A percentile compares a stretch with the other conserved stretches of the same genome.
Conservation (phyloP, 345 rosid species). For the Sonneratia alba region DNA sequence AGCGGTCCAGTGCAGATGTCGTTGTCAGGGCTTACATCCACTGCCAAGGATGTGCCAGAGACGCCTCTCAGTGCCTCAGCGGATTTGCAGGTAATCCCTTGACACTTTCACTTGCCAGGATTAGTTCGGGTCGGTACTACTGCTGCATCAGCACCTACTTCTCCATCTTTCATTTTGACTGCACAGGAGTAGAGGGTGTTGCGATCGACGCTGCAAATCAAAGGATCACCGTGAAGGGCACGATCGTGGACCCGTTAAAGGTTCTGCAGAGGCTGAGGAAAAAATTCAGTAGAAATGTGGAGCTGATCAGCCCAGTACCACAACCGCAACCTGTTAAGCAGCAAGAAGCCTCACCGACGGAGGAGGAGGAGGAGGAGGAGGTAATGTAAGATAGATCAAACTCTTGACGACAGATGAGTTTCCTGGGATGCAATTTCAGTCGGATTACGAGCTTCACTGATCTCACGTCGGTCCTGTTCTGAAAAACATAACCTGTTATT, state of each 20-base stretch:
- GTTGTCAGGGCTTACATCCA: background rate
- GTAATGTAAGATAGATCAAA: background rate
- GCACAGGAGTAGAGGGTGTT: constrained; percentile 4
- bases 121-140: background rate
- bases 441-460: background rate
- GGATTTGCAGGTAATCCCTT: background rate
- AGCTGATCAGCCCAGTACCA: constrained; percentile 44
- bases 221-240: constrained; percentile 36
- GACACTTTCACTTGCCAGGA: background rate
- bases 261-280: constrained; percentile 37
- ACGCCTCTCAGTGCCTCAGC: background rate
- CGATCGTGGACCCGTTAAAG: constrained; percentile 36
- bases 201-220: background rate
- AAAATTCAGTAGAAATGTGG: constrained; percentile 39
- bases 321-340: constrained; percentile 11
- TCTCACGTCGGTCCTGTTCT: background rate
- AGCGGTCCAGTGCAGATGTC: background rate
- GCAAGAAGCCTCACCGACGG: constrained; percentile 19
- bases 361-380: constrained; percentile 18
- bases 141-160: background rate
- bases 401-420: too few relatives aligned
- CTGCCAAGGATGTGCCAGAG: background rate
- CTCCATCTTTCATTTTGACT: background rate
- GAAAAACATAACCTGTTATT: too few relatives aligned
- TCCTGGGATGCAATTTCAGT: background rate